phyloP scores from a whole-genome alignment of 768 basidiomycete species.

The Cystobasidium ongulense region DNA sequence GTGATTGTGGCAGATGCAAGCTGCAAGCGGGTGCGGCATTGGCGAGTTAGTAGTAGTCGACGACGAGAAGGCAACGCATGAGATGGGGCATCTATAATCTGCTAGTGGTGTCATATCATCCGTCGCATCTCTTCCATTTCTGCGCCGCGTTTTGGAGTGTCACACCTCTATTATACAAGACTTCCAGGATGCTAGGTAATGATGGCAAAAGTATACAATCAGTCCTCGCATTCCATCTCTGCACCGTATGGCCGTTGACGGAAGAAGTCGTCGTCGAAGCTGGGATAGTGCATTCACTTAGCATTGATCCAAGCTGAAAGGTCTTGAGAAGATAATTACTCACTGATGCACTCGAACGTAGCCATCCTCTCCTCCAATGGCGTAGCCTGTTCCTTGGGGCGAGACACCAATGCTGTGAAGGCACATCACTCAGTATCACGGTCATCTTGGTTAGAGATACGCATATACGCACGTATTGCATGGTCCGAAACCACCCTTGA shows the following conservation, averaged over 20 bases:
- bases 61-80: no score
- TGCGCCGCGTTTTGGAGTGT: not conserved
- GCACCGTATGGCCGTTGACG: conserved; percentile 27
- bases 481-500: conserved; percentile 94
- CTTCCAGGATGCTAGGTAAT: not conserved
- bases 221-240: conserved; percentile 30
- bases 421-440: conserved; percentile 36
- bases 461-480: conserved; percentile 73
- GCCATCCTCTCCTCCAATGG: conserved; percentile 84
- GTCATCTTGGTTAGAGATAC: not conserved
- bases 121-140: no score
- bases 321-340: not conserved
- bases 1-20: not conserved
- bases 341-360: conserved; percentile 37
- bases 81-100: no score
- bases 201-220: not conserved
- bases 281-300: conserved; percentile 42
- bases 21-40: no score
- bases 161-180: not conserved
- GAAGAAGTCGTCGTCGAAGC: conserved; percentile 92
- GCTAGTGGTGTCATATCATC: no score
- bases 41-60: no score
- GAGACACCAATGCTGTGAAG: conserved; percentile 74
- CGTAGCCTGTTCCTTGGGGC: conserved; percentile 75
- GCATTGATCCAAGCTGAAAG: no score